Conservation (phyloP, 345 rosid species). For the Heritiera littoralis region DNA sequence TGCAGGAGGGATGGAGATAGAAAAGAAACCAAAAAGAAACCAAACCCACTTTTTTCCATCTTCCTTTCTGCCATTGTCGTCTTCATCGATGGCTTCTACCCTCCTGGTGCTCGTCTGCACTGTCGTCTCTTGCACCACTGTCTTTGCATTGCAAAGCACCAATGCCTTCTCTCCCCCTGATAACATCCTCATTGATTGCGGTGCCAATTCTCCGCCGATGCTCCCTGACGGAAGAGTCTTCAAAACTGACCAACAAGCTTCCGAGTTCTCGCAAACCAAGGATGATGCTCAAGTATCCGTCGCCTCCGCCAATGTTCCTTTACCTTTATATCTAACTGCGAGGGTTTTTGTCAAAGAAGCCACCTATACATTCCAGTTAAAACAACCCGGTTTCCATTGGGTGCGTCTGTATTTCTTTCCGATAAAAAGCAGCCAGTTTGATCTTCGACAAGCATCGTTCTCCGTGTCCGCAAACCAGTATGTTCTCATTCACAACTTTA, state of each 20-base stretch:
- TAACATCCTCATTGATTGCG: slow-evolving; percentile 61
- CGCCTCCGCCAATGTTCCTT: slow-evolving; percentile 50
- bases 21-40: slow-evolving; percentile 18
- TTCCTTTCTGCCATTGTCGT: background rate
- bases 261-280: slow-evolving; percentile 42
- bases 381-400: slow-evolving; percentile 71
- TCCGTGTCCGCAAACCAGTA: slow-evolving; percentile 54
- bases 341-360: slow-evolving; percentile 60
- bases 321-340: slow-evolving; percentile 55
- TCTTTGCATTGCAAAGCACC: slow-evolving; percentile 10
- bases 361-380: slow-evolving; percentile 50
- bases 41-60: background rate
- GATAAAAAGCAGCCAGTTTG: slow-evolving; percentile 38
- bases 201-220: slow-evolving; percentile 42
- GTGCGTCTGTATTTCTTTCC: slow-evolving; percentile 68
- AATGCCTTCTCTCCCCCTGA: slow-evolving; percentile 48
- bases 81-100: slow-evolving; percentile 43
- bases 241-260: slow-evolving; percentile 61
- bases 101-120: slow-evolving; percentile 43
- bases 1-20: slow-evolving; percentile 66
- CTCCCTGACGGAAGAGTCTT: slow-evolving; percentile 62
- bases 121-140: background rate
- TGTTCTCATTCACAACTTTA: slow-evolving; percentile 65
- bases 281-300: slow-evolving; percentile 50
- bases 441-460: slow-evolving; percentile 57